Base-by-base conservation (phyloP, 1,284 basidiomycete genomes). In the Marasmius oreades region DNA sequence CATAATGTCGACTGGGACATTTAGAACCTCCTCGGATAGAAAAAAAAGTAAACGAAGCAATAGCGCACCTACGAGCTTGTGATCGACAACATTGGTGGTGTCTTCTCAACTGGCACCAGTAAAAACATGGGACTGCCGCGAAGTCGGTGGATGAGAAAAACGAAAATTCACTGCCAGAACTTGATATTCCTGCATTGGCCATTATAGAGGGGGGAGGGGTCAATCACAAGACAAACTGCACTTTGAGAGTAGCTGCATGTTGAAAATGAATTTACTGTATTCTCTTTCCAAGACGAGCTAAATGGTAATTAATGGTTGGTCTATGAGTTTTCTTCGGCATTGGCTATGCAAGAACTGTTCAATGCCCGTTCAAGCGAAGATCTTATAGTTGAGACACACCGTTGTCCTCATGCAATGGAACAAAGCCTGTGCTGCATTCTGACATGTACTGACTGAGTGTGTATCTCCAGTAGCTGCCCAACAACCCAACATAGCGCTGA, bases 401-500 rank as follows among this genome's bases (percentile, higher is more conserved):
- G 86, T 82, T 43, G 85, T 90, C 62, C 85, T 77, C 94, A 98
- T 96, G 77, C 95, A 98, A 33, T 85, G 78, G 66, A 90, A 90
- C 57, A 97, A 73, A 22, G 76, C 72, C 62, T 86, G 75, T 0
- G 93, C 88, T 16, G 81, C 74, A 14, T 82, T 77, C 57, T 82
- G 79, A 70, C 95, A 98, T 24, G 73, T 63, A 1, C 77, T 76
- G 10, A 77, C 74, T 22, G 84, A 86, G 63, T 81, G 79, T 31
- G 90, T 61, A 70, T 97, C 93, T 31, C 78, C 77, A 2, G 84
- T 81, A 16, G 89, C 86, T 16, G 95, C 92, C 92, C 93, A 96
- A 82, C 86, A n/a, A 94, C 92, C 92, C 93, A 96, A 82, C 86
- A 98, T 91, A 52, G 85, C 75, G 11, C 87, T 79, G 57, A 97